Percentiles rank a stretch among this genome's conserved stretches.
Evolutionary conservation across 805 yeast species (phyloP).

Genomic region (Metschnikowia continentalis): DNA sequence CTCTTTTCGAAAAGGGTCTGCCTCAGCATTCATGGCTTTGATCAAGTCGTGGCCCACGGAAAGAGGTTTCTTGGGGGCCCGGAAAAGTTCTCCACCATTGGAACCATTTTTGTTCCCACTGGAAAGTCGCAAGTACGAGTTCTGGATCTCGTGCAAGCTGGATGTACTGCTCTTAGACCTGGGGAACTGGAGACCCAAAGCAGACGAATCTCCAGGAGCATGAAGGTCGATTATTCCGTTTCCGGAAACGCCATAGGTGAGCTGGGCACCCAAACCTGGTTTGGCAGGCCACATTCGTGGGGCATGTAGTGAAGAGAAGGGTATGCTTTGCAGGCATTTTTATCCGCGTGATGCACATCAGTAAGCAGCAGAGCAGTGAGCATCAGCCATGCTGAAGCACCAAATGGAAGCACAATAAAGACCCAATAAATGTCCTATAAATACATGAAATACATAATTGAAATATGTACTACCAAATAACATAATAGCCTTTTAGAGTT

Average conservation of each 20-base stretch:
- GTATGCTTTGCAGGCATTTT: not conserved
- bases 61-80: not conserved
- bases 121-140: constrained; percentile 9
- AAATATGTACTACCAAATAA: too few species aligned
- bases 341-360: not conserved
- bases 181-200: constrained; percentile 9
- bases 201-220: not conserved
- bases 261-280: constrained; percentile 13
- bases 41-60: constrained; percentile 2
- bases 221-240: constrained; percentile 6
- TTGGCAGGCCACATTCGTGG: constrained; percentile 17
- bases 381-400: too few species aligned
- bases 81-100: not conserved
- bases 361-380: not conserved
- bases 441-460: too few species aligned
- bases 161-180: constrained; percentile 11
- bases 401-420: too few species aligned
- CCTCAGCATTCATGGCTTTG: constrained; percentile 9
- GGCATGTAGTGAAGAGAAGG: not conserved
- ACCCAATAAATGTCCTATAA: too few species aligned
- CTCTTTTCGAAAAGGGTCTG: constrained; percentile 8
- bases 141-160: constrained; percentile 8
- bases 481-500: too few species aligned
- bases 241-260: constrained; percentile 17
- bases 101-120: not conserved